Evolutionary conservation across 306 rosid species (phyloP), one percentile per base, ranked within the genome.

Genomic region (apple (Malus domestica)): DNA sequence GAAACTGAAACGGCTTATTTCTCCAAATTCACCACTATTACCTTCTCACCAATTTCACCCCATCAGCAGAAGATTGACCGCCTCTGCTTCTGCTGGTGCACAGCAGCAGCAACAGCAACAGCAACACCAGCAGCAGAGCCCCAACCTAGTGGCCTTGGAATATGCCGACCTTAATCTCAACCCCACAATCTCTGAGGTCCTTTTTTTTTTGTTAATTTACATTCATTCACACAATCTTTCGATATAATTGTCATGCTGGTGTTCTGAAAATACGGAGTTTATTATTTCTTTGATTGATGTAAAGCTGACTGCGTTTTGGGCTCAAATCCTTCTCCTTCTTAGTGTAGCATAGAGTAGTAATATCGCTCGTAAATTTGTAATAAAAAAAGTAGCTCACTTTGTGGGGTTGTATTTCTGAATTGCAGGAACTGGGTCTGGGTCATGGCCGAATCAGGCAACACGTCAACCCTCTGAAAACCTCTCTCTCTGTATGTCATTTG

Each of bases 361-460:
- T 42, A 7, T 1, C 10, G 42, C 0, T 38, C 10, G 42, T 7
- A 38, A 38, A 38, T 6, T 33, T 38, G 42, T 38, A 38, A 38
- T 38, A 38, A 8, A 38, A 38, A 42, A 42, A 42, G 45, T 38
- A 51, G 32, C 74, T 10, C 12, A 40, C 23, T 25, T 58, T 18
- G 57, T 16, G 42, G 62, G 38, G 4, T 57, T 51, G 30, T 52
- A 16, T 76, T 4, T 77, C 6, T 51, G 46, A 45, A 60, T 81
- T 87, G 80, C 91, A 92, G 98, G 96, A 89, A 73, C 45, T 42
- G 45, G 45, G 45, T 42, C 60, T 83, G 81, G 96, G 93, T 78
- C 95, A 85, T 70, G 87, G 89, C 62, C 92, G 97, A 74, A 89
- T 94, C 81, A 89, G 98, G 81, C 98, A 92, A 82, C 97, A 92